These are phyloP conservation scores for Kazachstania sp. DNA, from an alignment of 1,139 yeast genomes.

Conservation along the genomic window DNA sequence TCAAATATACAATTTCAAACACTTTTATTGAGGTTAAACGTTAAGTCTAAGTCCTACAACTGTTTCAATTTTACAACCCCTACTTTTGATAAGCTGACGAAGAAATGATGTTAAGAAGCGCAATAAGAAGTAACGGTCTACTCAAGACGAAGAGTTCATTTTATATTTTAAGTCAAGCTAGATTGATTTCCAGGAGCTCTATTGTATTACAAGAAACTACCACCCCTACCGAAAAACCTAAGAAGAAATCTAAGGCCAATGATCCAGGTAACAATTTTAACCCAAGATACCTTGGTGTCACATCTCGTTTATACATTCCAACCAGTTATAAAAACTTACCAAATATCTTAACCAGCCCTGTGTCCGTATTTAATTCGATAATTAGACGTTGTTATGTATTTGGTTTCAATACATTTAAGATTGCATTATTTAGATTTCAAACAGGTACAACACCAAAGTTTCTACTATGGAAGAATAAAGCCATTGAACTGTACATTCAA, in stretches of 20 bases:
- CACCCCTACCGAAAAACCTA: background rate
- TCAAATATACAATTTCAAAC: no score
- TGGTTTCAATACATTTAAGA: conserved; percentile 56
- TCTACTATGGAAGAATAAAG: conserved; percentile 64
- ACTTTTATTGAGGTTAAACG: no score
- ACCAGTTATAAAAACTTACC: conserved; percentile 40
- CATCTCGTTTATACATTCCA: conserved; percentile 43
- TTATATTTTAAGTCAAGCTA: background rate
- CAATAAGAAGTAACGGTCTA: background rate
- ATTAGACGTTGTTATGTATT: conserved; percentile 45
- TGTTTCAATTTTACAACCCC: no score
- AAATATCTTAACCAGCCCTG: conserved; percentile 36
- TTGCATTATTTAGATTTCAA: conserved; percentile 54
- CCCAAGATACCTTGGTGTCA: conserved; percentile 39
- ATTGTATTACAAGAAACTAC: background rate
- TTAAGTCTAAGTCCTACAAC: no score
- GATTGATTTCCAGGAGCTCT: conserved; percentile 1
- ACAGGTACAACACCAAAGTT: conserved; percentile 59
- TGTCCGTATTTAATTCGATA: conserved; percentile 34
- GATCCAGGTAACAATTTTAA: conserved; percentile 25
- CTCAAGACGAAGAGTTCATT: background rate
- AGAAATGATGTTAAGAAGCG: background rate
- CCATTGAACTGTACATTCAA: conserved; percentile 55
- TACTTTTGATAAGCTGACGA: no score
- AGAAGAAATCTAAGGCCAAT: conserved; percentile 7